Percentiles rank a stretch among this genome's conserved stretches.
phyloP scores from a whole-genome alignment of 495 filamentous ascomycete species.

The Margaritispora aquatica region DNA sequence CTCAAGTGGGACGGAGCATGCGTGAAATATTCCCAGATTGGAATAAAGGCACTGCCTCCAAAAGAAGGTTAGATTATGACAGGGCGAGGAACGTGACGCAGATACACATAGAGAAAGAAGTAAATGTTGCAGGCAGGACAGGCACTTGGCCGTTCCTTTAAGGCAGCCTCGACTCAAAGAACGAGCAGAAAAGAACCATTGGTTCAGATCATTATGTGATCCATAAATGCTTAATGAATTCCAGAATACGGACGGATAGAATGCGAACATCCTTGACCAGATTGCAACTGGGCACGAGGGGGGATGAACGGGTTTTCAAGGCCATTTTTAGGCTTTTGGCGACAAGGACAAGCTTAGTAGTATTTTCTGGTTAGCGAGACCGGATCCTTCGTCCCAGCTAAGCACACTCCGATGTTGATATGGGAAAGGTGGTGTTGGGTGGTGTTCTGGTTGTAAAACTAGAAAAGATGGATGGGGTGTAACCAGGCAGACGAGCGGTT shows the following conservation, averaged over 20 bases:
- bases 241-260: constrained; percentile 15
- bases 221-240: background rate
- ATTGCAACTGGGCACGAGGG: background rate
- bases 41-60: constrained; percentile 21
- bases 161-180: constrained; percentile 14
- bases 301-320: background rate
- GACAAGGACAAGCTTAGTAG: background rate
- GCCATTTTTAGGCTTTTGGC: background rate
- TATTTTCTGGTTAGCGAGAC: background rate
- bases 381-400: background rate
- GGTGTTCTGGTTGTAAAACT: background rate
- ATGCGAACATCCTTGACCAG: constrained; percentile 19
- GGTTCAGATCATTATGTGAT: constrained; percentile 2
- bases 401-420: background rate
- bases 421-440: background rate
- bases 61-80: constrained; percentile 17
- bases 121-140: background rate
- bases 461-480: background rate
- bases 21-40: constrained; percentile 1
- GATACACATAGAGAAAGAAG: constrained; percentile 4
- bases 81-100: constrained; percentile 23
- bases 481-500: background rate
- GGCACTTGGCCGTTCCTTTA: constrained; percentile 4
- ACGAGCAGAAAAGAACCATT: background rate
- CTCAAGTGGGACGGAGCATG: constrained; percentile 10